phyloP scores from a whole-genome alignment of 2,329 filamentous ascomycete genomes.

The Bipolaris oryzae region DNA sequence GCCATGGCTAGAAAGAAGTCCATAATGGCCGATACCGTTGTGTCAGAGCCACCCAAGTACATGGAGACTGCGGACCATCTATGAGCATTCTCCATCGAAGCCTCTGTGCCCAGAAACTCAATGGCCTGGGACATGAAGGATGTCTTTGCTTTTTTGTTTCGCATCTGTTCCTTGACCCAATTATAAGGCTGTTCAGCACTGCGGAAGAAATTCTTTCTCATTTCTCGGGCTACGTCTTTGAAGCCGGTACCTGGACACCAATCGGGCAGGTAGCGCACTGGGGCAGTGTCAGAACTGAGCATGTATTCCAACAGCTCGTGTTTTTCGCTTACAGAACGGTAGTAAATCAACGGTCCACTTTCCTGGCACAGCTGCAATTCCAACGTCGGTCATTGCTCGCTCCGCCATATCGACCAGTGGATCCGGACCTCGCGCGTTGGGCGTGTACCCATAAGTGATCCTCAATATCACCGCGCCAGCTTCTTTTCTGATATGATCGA shows the following conservation, averaged over 20 bases:
- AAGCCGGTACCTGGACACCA: slow-evolving; percentile 57
- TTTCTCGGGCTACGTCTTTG: slow-evolving; percentile 50
- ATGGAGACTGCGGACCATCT: slow-evolving; percentile 54
- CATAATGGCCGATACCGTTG: slow-evolving; percentile 51
- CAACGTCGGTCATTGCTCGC: slow-evolving; percentile 51
- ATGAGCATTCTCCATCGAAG: slow-evolving; percentile 42
- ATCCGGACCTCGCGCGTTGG: slow-evolving; percentile 50
- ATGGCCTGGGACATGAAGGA: slow-evolving; percentile 53
- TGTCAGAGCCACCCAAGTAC: slow-evolving; percentile 55
- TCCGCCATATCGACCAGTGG: slow-evolving; percentile 53
- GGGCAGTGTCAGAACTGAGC: background rate
- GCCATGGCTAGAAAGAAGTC: slow-evolving; percentile 60
- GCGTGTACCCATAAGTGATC: slow-evolving; percentile 52
- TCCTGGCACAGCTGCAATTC: slow-evolving; percentile 50
- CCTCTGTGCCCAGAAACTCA: slow-evolving; percentile 38
- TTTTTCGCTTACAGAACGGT: slow-evolving; percentile 47
- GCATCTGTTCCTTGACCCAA: slow-evolving; percentile 53
- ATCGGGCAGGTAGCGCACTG: slow-evolving; percentile 52
- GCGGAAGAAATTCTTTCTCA: slow-evolving; percentile 40
- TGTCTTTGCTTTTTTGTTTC: slow-evolving; percentile 31
- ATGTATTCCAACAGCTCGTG: background rate
- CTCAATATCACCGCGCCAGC: slow-evolving; percentile 37
- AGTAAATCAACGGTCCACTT: slow-evolving; percentile 56
- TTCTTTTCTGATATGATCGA: slow-evolving; percentile 37
- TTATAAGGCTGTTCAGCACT: slow-evolving; percentile 51